phyloP scores from a whole-genome alignment of 345 rosid species.

The Citrus trifoliata region DNA sequence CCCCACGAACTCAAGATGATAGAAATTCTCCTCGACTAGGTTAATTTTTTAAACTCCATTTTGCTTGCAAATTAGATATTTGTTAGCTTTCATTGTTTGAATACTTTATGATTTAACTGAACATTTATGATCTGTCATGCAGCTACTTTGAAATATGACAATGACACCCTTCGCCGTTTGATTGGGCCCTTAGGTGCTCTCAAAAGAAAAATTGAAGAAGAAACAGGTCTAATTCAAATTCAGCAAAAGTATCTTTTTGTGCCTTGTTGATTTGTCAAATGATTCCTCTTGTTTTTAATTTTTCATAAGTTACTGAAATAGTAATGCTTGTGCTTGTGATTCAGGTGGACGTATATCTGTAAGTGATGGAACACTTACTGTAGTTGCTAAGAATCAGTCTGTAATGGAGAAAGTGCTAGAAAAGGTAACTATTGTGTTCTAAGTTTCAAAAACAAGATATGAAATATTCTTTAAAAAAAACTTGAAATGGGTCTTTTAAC shows the following conservation, averaged over 20 bases:
- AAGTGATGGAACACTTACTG: constrained; percentile 75
- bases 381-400: constrained; percentile 72
- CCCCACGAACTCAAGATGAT: constrained; percentile 61
- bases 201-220: constrained; percentile 86
- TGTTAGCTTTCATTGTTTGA: neutral
- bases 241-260: neutral
- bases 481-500: neutral
- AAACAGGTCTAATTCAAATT: constrained; percentile 60
- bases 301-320: neutral
- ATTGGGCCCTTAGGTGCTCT: constrained; percentile 83
- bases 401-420: constrained; percentile 80
- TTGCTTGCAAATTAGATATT: constrained; percentile 9
- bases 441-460: neutral
- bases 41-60: constrained; percentile 19
- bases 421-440: constrained; percentile 45
- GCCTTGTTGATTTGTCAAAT: neutral
- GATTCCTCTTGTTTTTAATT: neutral
- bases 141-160: constrained; percentile 74
- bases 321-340: constrained; percentile 13
- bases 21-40: constrained; percentile 70
- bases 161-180: constrained; percentile 81
- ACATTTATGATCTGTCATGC: constrained; percentile 27
- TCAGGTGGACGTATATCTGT: constrained; percentile 80
- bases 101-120: constrained; percentile 12
- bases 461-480: neutral